Conservation (phyloP, 768 basidiomycete species). For the Naganishia randhawae region DNA sequence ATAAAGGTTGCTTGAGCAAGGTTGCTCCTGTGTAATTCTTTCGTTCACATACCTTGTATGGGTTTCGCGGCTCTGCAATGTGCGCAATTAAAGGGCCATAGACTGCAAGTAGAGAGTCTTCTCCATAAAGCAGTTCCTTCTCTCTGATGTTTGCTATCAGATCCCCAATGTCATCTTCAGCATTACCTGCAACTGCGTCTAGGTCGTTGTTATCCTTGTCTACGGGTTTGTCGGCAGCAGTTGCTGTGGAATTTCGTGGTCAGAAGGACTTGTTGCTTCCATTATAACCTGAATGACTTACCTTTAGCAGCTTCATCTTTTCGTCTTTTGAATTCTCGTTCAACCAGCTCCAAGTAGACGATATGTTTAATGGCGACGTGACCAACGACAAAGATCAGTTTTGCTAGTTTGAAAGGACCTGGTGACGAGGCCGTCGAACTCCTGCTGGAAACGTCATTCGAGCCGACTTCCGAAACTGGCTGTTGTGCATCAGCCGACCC, state of each 20-base stretch:
- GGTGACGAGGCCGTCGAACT: background rate
- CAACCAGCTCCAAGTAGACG: slow-evolving; percentile 89
- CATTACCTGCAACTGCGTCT: slow-evolving; percentile 94
- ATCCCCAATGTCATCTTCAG: slow-evolving; percentile 97
- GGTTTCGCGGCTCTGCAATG: slow-evolving; percentile 79
- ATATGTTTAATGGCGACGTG: slow-evolving; percentile 98
- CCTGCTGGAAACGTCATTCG: slow-evolving; percentile 7
- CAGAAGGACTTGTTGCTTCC: background rate
- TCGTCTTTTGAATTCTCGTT: slow-evolving; percentile 91
- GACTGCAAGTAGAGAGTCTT: slow-evolving; percentile 70
- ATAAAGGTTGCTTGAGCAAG: background rate
- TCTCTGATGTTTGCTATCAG: slow-evolving; percentile 78
- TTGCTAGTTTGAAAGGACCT: slow-evolving; percentile 58
- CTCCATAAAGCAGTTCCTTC: slow-evolving; percentile 77
- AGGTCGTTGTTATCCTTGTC: slow-evolving; percentile 74
- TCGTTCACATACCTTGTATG: slow-evolving; percentile 67
- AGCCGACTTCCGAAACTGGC: background rate
- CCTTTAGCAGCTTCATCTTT: slow-evolving; percentile 83
- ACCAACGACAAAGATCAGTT: slow-evolving; percentile 91
- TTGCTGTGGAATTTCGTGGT: slow-evolving; percentile 56
- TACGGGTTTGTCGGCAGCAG: slow-evolving; percentile 53
- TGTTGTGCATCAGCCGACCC: slow-evolving; percentile 21
- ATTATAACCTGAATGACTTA: slow-evolving; percentile 49
- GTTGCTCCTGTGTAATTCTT: no score
- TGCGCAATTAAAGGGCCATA: slow-evolving; percentile 88